phyloP scores from a whole-genome alignment of 2,329 filamentous ascomycete genomes.

The Xylariaceae sp. region DNA sequence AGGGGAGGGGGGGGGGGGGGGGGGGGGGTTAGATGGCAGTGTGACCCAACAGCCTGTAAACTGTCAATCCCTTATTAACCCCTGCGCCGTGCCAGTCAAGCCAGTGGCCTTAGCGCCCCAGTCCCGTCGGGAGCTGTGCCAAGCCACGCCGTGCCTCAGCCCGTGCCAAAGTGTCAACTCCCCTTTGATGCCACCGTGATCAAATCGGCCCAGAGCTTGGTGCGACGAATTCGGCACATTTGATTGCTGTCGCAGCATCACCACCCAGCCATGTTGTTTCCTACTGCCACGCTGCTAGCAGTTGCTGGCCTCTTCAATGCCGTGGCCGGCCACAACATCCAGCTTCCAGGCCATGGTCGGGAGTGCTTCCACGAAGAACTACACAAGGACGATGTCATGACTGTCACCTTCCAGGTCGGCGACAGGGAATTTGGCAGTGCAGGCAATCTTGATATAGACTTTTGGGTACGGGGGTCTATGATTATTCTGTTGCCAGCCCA shows the following conservation, averaged over 20 bases:
- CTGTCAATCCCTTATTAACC: too few relatives aligned
- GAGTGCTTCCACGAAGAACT: slow-evolving; percentile 97
- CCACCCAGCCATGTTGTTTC: slow-evolving; percentile 40
- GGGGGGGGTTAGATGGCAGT: too few relatives aligned
- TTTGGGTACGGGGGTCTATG: slow-evolving; percentile 69
- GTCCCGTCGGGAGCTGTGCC: too few relatives aligned
- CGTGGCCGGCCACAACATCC: slow-evolving; percentile 86
- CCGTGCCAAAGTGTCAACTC: neutral
- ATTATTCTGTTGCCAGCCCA: neutral
- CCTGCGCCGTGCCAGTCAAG: too few relatives aligned
- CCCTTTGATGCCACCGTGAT: neutral
- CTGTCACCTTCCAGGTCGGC: slow-evolving; percentile 95
- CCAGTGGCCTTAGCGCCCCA: too few relatives aligned
- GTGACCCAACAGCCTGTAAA: too few relatives aligned
- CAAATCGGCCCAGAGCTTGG: neutral
- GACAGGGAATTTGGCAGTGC: slow-evolving; percentile 93
- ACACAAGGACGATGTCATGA: slow-evolving; percentile 96
- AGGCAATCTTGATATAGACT: slow-evolving; percentile 94
- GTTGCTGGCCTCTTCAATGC: slow-evolving; percentile 49
- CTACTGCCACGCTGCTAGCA: slow-evolving; percentile 45
- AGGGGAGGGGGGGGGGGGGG: too few relatives aligned
- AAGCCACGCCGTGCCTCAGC: neutral
- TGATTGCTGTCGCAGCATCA: too few relatives aligned
- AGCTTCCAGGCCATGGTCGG: slow-evolving; percentile 85
- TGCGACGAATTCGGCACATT: too few relatives aligned